Percentiles rank a stretch among this genome's conserved stretches.
Conservation (phyloP, 352 stramenopile species). For the Phytophthora chlamydospora region DNA sequence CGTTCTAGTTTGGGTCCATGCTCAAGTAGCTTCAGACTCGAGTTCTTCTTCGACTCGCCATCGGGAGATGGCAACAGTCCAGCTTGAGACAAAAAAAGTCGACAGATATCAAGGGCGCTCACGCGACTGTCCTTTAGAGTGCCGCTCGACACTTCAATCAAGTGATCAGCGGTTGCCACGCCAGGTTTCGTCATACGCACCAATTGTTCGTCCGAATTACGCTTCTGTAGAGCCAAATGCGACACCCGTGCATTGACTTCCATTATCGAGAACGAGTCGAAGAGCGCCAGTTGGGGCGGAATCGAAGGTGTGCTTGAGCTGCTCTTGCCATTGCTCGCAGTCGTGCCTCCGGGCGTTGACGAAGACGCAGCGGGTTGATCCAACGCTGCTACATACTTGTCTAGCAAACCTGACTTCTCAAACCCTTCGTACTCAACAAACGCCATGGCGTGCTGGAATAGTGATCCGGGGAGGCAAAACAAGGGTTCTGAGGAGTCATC, state of each 20-base stretch:
- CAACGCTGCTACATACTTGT: slow-evolving; percentile 80
- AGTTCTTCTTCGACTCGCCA: slow-evolving; percentile 59
- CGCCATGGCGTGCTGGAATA: slow-evolving; percentile 77
- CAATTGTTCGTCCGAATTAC: slow-evolving; percentile 45
- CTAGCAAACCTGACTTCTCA: slow-evolving; percentile 66
- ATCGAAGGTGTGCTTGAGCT: slow-evolving; percentile 42
- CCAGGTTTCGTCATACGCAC: slow-evolving; percentile 51
- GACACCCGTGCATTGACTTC: slow-evolving; percentile 85
- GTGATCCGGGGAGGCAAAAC: slow-evolving; percentile 49
- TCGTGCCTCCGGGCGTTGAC: slow-evolving; percentile 24
- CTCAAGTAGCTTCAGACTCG: slow-evolving; percentile 70
- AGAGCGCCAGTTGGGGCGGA: slow-evolving; percentile 77
- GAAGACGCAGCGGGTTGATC: slow-evolving; percentile 46
- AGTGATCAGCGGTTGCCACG: slow-evolving; percentile 34
- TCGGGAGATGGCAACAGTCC: slow-evolving; percentile 69
- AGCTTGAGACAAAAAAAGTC: slow-evolving; percentile 80
- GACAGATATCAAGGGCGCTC: slow-evolving; percentile 77
- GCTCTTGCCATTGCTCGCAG: slow-evolving; percentile 33
- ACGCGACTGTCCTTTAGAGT: slow-evolving; percentile 55
- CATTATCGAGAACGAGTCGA: slow-evolving; percentile 89
- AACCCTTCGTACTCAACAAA: slow-evolving; percentile 78
- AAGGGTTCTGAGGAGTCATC: slow-evolving; percentile 21
- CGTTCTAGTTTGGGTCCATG: slow-evolving; percentile 79
- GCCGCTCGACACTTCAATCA: slow-evolving; percentile 36
- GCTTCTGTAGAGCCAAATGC: slow-evolving; percentile 54